Conservation (phyloP, 257 asterid genomes). For the Scutellaria baicalensis region DNA sequence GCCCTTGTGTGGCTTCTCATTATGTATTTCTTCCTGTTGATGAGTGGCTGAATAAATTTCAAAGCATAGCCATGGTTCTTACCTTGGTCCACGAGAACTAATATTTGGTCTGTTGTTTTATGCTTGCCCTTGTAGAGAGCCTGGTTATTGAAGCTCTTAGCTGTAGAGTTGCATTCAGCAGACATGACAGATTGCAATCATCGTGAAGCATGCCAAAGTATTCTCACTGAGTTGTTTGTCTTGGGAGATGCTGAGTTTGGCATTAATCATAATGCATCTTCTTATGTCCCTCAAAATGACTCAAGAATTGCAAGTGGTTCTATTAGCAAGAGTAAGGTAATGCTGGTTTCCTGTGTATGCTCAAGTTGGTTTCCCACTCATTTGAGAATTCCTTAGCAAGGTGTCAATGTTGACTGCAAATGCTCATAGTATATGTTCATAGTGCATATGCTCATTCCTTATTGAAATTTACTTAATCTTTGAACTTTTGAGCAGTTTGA, state of each 20-base stretch:
- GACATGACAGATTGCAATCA: slow-evolving; percentile 58
- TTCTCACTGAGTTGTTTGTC: slow-evolving; percentile 75
- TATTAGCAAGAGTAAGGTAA: slow-evolving; percentile 67
- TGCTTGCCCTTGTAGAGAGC: slow-evolving; percentile 61
- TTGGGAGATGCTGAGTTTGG: slow-evolving; percentile 31
- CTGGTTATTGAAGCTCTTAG: slow-evolving; percentile 91
- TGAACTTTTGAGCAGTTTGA: not conserved
- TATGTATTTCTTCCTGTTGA: not conserved
- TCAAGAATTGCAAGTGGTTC: slow-evolving; percentile 36
- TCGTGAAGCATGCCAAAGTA: slow-evolving; percentile 70
- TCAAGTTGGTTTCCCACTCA: not conserved
- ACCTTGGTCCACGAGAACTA: not conserved
- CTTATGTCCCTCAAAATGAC: slow-evolving; percentile 27
- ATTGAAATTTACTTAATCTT: not conserved
- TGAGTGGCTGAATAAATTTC: not conserved
- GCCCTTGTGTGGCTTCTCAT: not conserved
- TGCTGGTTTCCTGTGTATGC: not conserved
- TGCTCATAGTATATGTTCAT: not conserved
- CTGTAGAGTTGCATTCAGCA: slow-evolving; percentile 76
- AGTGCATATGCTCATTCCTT: not conserved
- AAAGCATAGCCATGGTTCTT: not conserved
- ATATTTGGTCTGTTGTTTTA: not conserved
- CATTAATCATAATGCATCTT: slow-evolving; percentile 32
- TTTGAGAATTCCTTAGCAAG: not conserved
- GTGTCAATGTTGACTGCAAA: not conserved